These are phyloP conservation scores for Exsudoporus frostii DNA, from an alignment of 768 basidiomycete genomes.

Conservation along the genomic window DNA sequence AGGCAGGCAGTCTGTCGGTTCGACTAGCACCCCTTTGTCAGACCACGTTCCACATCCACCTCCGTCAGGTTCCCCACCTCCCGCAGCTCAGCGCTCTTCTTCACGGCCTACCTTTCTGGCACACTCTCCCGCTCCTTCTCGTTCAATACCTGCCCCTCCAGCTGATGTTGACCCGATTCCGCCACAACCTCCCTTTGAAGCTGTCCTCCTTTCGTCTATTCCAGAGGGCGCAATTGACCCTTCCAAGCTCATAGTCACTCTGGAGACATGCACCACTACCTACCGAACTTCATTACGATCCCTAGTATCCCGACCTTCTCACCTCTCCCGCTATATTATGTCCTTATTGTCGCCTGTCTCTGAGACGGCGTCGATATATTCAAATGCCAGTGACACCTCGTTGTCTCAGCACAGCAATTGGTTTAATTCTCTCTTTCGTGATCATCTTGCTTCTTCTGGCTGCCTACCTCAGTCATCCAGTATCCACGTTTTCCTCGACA, in stretches of 20 bases:
- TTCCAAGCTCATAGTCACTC: constrained; percentile 59
- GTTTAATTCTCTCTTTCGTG: constrained; percentile 53
- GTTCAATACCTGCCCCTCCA: constrained; percentile 50
- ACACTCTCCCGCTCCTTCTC: constrained; percentile 36
- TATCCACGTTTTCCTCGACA: constrained; percentile 75
- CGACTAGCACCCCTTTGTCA: constrained; percentile 24
- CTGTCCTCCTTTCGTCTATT: constrained; percentile 60
- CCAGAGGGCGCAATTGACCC: constrained; percentile 50
- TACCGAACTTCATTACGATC: constrained; percentile 67
- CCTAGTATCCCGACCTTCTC: constrained; percentile 64
- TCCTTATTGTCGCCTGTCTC: constrained; percentile 44
- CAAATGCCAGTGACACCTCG: constrained; percentile 42
- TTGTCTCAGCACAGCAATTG: constrained; percentile 20
- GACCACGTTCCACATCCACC: constrained; percentile 28
- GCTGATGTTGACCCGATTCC: constrained; percentile 42
- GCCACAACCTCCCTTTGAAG: constrained; percentile 55
- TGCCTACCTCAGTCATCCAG: constrained; percentile 43
- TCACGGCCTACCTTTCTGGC: constrained; percentile 24
- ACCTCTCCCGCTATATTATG: constrained; percentile 56
- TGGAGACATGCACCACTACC: constrained; percentile 71
- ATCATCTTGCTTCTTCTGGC: constrained; percentile 62
- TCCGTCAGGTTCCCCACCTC: constrained; percentile 30
- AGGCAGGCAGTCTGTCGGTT: constrained; percentile 10
- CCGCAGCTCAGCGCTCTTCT: constrained; percentile 37
- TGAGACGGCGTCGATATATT: constrained; percentile 54